A percentile compares a stretch with the other conserved stretches of the same genome.
Conservation (phyloP, 257 asterid genomes). For the Phtheirospermum japonicum region DNA sequence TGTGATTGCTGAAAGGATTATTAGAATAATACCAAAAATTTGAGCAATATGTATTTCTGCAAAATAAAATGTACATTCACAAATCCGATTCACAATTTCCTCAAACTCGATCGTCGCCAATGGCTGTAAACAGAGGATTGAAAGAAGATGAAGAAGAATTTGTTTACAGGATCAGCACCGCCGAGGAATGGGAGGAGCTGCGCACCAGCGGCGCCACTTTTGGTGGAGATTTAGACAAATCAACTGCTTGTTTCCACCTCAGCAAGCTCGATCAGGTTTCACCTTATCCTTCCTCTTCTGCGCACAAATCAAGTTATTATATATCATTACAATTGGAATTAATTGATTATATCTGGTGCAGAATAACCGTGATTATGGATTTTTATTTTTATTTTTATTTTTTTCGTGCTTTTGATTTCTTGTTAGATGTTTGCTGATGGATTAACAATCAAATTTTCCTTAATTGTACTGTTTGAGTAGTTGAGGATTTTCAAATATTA, state of each 20-base stretch:
- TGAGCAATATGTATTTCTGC: no score
- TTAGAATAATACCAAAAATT: no score
- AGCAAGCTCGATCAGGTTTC: constrained; percentile 78
- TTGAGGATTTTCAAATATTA: constrained; percentile 3
- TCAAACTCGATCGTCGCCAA: constrained; percentile 18
- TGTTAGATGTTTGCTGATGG: neutral
- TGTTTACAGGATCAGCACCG: constrained; percentile 76
- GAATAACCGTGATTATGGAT: no score
- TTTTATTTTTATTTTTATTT: no score
- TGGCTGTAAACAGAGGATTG: constrained; percentile 33
- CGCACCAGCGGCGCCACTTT: constrained; percentile 45
- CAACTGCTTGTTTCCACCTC: constrained; percentile 73
- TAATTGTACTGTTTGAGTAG: neutral
- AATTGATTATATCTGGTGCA: no score
- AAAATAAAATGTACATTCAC: no score
- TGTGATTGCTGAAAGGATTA: no score
- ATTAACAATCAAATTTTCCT: neutral
- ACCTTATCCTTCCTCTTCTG: no score
- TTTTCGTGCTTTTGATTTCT: constrained; percentile 16
- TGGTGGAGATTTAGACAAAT: constrained; percentile 66
- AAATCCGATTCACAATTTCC: neutral
- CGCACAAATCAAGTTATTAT: neutral
- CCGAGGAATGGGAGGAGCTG: constrained; percentile 71
- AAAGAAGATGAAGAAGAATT: constrained; percentile 33
- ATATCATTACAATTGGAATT: neutral